Evolutionary conservation across 1,284 basidiomycete species (phyloP), one percentile per base, ranked within the genome.

Genomic region (Schizopora paradoxa): DNA sequence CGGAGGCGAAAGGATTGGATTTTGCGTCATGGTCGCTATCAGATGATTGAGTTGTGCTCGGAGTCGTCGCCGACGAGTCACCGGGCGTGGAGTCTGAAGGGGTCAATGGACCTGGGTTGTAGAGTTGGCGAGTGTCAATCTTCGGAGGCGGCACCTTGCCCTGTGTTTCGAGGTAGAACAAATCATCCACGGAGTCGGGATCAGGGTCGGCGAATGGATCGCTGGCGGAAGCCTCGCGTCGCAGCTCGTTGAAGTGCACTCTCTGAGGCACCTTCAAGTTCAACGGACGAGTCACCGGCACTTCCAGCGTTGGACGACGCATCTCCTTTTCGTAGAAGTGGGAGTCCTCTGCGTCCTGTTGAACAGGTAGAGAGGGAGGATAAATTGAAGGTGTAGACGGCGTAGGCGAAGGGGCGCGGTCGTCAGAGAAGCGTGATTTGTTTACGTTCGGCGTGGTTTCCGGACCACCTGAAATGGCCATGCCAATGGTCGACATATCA

Each of bases 371-470:
- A 33, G 71, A 74, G 2, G 74, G 66, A 8, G 78, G 75, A 58
- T 81, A 81, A 43, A 80, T 66, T 0, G 79, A 81, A 18, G 77
- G 77, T 43, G 68, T 77, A 4, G 77, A 79, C n/a, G 56, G 56
- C 8, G 68, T 65, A 7, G 44, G 48, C 8, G 45, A 62, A 54
- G 32, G 65, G 66, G 35, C 54, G 58, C 29, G 34, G 28, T 39
- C 53, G 53, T 23, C 49, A 56, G 5, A n/a, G n/a, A n/a, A n/a
- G n/a, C n/a, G n/a, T n/a, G n/a, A n/a, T n/a, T n/a, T n/a, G n/a
- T n/a, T n/a, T n/a, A n/a, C n/a, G n/a, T n/a, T 45, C 28, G 28
- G 51, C 53, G 27, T 54, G 50, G 19, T 56, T 56, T 39, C 51
- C 13, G 50, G 47, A 10, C 55, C 38, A 37, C 54, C 59, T 14